Conservation (phyloP, 768 basidiomycete genomes). For the Suillus brevipes region DNA sequence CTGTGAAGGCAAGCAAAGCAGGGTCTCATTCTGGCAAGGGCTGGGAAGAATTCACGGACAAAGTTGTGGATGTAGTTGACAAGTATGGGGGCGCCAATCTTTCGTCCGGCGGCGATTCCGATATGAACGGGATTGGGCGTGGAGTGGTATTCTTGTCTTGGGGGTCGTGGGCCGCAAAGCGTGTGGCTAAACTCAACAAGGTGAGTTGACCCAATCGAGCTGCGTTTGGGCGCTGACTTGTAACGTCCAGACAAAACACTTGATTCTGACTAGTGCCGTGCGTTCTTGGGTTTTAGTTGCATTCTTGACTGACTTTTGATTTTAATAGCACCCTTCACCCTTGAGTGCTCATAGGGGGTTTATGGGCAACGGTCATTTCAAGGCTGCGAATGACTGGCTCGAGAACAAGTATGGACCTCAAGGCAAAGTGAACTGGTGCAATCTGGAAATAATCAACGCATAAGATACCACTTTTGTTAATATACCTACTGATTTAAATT, state of each 20-base stretch:
- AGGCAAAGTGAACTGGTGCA: slow-evolving; percentile 75
- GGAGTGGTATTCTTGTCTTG: slow-evolving; percentile 89
- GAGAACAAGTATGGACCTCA: slow-evolving; percentile 72
- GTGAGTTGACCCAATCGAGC: slow-evolving; percentile 37
- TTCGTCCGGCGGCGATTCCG: slow-evolving; percentile 35
- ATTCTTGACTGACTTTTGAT: slow-evolving; percentile 30
- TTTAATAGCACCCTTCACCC: slow-evolving; percentile 78
- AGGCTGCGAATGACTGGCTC: slow-evolving; percentile 85
- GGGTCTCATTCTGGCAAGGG: slow-evolving; percentile 84
- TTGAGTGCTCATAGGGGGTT: slow-evolving; percentile 78
- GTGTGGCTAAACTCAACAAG: slow-evolving; percentile 74
- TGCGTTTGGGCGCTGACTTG: background rate
- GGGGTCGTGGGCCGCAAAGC: slow-evolving; percentile 85
- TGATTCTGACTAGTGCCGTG: slow-evolving; percentile 76
- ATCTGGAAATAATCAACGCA: slow-evolving; percentile 25
- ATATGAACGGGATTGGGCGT: slow-evolving; percentile 54
- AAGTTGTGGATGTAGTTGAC: slow-evolving; percentile 77
- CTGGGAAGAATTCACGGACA: slow-evolving; percentile 90
- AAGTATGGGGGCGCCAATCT: slow-evolving; percentile 75
- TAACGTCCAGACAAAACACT: slow-evolving; percentile 63
- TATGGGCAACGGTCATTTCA: slow-evolving; percentile 88
- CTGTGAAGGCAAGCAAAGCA: slow-evolving; percentile 73
- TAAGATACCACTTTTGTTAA: slow-evolving; percentile 27
- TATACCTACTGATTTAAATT: slow-evolving; percentile 15
- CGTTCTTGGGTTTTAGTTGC: slow-evolving; percentile 31